Conservation (phyloP, 139 green algal species). For the Eudorina sp. region DNA sequence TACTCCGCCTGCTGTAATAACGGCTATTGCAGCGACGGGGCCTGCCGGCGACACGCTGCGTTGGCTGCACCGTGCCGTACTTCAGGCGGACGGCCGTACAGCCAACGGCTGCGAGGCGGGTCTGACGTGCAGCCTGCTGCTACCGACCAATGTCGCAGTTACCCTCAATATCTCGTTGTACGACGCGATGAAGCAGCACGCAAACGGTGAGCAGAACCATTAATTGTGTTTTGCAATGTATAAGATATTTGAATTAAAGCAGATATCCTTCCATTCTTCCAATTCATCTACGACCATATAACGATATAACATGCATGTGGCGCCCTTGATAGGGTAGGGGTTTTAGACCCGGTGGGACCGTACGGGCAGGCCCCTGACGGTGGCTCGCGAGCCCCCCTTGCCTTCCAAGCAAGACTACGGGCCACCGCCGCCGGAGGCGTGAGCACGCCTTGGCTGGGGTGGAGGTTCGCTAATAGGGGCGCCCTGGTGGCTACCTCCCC, state of each 20-base stretch:
- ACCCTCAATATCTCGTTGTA: not conserved
- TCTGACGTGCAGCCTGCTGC: not conserved
- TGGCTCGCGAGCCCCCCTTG: no score
- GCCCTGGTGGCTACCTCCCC: not conserved
- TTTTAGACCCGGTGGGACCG: no score
- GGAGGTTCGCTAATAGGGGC: no score
- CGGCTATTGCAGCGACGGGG: no score
- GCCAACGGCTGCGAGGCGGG: not conserved
- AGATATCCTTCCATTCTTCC: no score
- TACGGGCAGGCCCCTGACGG: no score
- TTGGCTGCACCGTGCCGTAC: not conserved
- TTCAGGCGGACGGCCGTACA: not conserved
- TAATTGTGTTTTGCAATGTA: no score
- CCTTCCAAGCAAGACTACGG: not conserved
- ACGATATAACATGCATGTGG: no score
- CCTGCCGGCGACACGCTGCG: not conserved
- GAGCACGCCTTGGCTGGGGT: not conserved
- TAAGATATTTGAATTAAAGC: no score
- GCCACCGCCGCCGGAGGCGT: not conserved
- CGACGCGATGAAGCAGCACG: not conserved
- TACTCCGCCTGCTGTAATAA: no score
- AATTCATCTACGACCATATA: no score
- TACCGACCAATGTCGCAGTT: not conserved
- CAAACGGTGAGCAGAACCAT: not conserved
- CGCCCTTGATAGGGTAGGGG: not conserved